Evolutionary conservation across 805 yeast species (phyloP), one percentile per base, ranked within the genome.

Genomic region (Myxozyma neotropica): DNA sequence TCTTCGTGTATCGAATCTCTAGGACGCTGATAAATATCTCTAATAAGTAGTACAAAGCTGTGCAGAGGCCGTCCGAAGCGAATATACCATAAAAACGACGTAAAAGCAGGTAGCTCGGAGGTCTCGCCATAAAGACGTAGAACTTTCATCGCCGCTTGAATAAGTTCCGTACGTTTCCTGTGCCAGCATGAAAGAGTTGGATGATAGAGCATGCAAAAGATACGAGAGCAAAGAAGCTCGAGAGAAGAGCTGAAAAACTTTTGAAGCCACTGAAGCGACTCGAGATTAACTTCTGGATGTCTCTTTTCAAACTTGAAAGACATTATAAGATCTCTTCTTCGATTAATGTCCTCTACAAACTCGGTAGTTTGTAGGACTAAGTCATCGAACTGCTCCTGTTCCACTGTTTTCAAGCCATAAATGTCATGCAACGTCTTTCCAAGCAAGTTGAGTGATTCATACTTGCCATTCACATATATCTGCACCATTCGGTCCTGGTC

Each of bases 401-500:
- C 53, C 12, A 48, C 29, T 27, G 39, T 53, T 10, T 29, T 23
- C 13, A 60, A 47, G 3, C 64, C 64, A 39, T 60, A 57, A 3
- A 60, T 36, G 26, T 60, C 60, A 5, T 53, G 29, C 33, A 60
- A 23, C 53, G 45, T 46, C 17, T 49, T 42, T 4, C 55, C 56
- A 4, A 53, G 21, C 12, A 57, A 17, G 26, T 55, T 46, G 8
- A 49, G 26, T 4, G 53, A 48, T 29, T 33, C 43, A 24, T 33
- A 49, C 36, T 50, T 47, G 8, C 64, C 61, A 35, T 57, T 57
- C 2, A 51, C 55, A 45, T 47, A 42, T 15, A 48, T 46, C 26
- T 46, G 55, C 19, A 24, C n/a, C 57, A 61, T 43, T 10, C 29
- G 36, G 10, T 61, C 64, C 31, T 57, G 58, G 15, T 57, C 62